Conservation (phyloP, 129 eudicot genomes). For the Glebionis coronaria region DNA sequence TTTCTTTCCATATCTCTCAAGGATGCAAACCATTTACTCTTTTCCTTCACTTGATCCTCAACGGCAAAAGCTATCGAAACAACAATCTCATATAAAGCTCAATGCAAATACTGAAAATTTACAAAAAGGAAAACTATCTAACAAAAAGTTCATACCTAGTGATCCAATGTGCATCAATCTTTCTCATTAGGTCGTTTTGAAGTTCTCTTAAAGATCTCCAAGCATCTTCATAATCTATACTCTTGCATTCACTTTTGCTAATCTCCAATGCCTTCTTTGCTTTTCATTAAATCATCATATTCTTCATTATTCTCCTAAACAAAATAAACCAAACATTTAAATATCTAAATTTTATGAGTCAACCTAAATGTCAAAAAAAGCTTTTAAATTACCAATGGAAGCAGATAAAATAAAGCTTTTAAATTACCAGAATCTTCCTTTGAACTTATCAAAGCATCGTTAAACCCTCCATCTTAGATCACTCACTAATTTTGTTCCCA, state of each 20-base stretch:
- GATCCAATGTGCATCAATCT: conserved; percentile 99
- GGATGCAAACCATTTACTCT: conserved; percentile 88
- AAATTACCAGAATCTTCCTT: no score
- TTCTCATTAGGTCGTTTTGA: conserved; percentile 95
- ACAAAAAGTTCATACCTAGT: conserved; percentile 50
- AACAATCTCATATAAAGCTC: conserved; percentile 12
- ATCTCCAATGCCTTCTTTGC: conserved; percentile 54
- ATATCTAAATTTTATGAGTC: no score
- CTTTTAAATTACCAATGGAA: no score
- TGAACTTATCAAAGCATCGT: no score
- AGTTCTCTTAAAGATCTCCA: conserved; percentile 69
- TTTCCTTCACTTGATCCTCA: conserved; percentile 98
- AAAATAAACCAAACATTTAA: conserved; percentile 5
- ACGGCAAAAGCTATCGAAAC: conserved; percentile 81
- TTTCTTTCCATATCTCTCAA: conserved; percentile 72
- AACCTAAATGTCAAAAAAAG: not conserved
- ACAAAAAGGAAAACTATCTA: not conserved
- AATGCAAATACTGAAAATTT: conserved; percentile 6
- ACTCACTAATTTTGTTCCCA: no score
- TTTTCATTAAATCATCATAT: conserved; percentile 41
- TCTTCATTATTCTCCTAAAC: conserved; percentile 35
- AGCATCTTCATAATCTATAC: conserved; percentile 83
- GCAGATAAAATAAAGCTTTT: no score
- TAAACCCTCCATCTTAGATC: no score
- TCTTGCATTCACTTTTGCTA: conserved; percentile 54